Conservation (phyloP, 148 eudicot species). For the Rhododendron mucronatum region DNA sequence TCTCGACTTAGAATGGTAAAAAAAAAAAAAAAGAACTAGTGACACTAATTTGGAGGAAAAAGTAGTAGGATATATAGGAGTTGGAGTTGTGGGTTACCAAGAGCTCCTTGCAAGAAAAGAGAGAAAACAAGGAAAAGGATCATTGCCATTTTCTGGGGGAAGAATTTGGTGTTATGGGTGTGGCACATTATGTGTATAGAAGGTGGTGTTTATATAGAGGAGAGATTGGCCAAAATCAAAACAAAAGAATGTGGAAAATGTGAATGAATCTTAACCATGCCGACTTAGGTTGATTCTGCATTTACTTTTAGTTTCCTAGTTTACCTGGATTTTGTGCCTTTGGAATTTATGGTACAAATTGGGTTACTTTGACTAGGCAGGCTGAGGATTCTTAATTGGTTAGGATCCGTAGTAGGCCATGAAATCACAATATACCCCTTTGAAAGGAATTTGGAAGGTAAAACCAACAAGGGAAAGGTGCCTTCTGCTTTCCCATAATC, state of each 20-base stretch:
- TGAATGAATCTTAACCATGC: not conserved
- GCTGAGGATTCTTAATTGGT: not conserved
- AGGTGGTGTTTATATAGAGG: not conserved
- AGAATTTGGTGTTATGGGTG: not conserved
- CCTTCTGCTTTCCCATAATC: not conserved
- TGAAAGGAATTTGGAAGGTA: not conserved
- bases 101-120: slow-evolving; percentile 34
- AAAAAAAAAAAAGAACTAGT: not conserved
- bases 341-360: not conserved
- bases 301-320: not conserved
- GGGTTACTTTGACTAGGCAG: not conserved
- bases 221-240: not conserved
- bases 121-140: slow-evolving; percentile 29
- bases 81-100: slow-evolving; percentile 16
- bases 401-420: not conserved
- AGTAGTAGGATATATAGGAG: not conserved
- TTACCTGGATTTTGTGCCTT: not conserved
- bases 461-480: not conserved
- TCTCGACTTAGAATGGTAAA: not conserved
- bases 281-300: not conserved
- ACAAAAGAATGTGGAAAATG: not conserved
- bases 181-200: not conserved
- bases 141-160: slow-evolving; percentile 15
- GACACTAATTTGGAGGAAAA: not conserved
- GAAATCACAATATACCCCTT: not conserved